phyloP scores from a whole-genome alignment of 495 filamentous ascomycete species.

The Aspergillus ostianus region DNA sequence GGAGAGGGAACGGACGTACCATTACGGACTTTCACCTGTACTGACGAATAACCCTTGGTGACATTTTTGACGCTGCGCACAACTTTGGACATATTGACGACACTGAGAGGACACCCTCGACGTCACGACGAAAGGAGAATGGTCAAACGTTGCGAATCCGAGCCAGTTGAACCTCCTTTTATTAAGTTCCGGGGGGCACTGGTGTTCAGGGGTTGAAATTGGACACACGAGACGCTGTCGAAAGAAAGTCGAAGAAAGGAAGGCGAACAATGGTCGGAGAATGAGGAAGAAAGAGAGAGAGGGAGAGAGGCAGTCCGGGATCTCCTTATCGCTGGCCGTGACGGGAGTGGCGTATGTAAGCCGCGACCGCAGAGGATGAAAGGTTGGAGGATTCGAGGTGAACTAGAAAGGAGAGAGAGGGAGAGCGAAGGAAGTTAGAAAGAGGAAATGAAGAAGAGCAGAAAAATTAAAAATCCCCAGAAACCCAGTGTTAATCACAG shows the following conservation, averaged over 20 bases:
- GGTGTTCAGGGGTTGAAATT: background rate
- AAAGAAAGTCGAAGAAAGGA: background rate
- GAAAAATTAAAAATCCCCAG: background rate
- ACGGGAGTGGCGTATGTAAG: slow-evolving; percentile 2
- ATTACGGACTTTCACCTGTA: slow-evolving; percentile 99
- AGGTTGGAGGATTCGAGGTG: background rate
- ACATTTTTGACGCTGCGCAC: slow-evolving; percentile 99
- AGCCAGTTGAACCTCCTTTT: background rate
- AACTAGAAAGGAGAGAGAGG: background rate
- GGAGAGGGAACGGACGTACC: slow-evolving; percentile 57
- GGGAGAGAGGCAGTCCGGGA: background rate
- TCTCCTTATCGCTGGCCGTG: slow-evolving; percentile 9
- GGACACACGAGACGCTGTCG: background rate
- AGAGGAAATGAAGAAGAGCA: background rate
- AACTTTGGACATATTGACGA: slow-evolving; percentile 83
- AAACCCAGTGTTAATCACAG: background rate
- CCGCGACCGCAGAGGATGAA: slow-evolving; percentile 5
- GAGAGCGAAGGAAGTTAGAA: slow-evolving; percentile 2
- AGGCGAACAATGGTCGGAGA: background rate
- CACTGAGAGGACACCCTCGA: slow-evolving; percentile 11
- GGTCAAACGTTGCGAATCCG: slow-evolving; percentile 7
- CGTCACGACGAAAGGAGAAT: slow-evolving; percentile 19
- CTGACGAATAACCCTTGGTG: slow-evolving; percentile 95
- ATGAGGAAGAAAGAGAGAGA: background rate
- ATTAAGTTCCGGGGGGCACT: background rate